Evolutionary conservation across 805 yeast genomes (phyloP).

Genomic region (Candida sanyiensis): DNA sequence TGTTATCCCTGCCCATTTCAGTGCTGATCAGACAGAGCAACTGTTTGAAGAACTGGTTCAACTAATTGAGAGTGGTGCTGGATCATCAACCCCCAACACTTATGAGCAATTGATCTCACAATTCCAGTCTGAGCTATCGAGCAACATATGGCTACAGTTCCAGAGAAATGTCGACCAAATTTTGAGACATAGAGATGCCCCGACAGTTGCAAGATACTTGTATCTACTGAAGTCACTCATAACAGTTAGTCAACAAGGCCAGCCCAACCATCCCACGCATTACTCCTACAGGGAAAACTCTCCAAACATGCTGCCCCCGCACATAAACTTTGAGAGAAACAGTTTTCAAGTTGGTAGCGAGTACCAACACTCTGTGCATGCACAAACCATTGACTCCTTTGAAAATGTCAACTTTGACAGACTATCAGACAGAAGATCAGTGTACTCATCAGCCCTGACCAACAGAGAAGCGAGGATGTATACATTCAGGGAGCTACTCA

Average conservation of each 20-base stretch:
- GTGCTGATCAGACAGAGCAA: constrained; percentile 11
- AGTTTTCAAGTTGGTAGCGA: constrained; percentile 10
- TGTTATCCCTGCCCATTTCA: constrained; percentile 12
- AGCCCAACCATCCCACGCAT: neutral
- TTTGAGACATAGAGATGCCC: constrained; percentile 25
- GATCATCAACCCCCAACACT: constrained; percentile 1
- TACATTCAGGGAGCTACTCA: constrained; percentile 27
- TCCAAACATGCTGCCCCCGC: neutral
- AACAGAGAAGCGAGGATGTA: constrained; percentile 10
- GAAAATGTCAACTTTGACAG: constrained; percentile 32
- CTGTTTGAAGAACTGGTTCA: constrained; percentile 18
- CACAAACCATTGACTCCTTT: constrained; percentile 33
- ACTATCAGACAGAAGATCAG: constrained; percentile 33
- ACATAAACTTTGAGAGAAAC: constrained; percentile 3
- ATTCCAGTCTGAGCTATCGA: constrained; percentile 5
- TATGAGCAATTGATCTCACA: constrained; percentile 3
- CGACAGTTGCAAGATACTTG: constrained; percentile 33
- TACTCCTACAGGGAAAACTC: neutral
- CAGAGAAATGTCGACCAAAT: constrained; percentile 30
- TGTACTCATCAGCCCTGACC: constrained; percentile 24
- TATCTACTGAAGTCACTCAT: constrained; percentile 25
- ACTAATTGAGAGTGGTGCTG: constrained; percentile 16
- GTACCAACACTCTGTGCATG: constrained; percentile 9
- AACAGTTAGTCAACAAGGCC: constrained; percentile 2
- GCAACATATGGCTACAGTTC: constrained; percentile 29